phyloP scores from a whole-genome alignment of 805 yeast genomes.

The Saturnispora hagleri region DNA sequence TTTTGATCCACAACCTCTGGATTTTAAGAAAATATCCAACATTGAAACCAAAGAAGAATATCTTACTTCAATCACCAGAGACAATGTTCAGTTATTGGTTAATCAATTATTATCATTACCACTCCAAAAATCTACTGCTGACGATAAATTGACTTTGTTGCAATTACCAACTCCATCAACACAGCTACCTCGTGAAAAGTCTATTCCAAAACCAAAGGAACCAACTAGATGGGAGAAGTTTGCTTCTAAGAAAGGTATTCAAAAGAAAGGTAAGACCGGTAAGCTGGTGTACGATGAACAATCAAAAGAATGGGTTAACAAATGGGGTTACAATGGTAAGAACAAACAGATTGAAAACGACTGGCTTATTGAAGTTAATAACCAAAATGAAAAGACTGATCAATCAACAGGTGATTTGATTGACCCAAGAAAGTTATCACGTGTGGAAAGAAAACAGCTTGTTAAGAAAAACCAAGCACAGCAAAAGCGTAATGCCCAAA shows the following conservation, averaged over 20 bases:
- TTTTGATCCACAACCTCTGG: constrained; percentile 84
- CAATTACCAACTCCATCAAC: constrained; percentile 79
- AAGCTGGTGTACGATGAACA: constrained; percentile 87
- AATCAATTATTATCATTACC: constrained; percentile 90
- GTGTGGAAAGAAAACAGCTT: constrained; percentile 77
- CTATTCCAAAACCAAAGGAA: constrained; percentile 86
- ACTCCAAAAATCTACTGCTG: constrained; percentile 61
- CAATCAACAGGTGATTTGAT: constrained; percentile 42
- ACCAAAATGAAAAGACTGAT: constrained; percentile 33
- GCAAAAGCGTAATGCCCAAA: constrained; percentile 57
- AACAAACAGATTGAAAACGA: constrained; percentile 82
- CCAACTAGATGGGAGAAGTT: constrained; percentile 95
- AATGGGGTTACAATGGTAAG: constrained; percentile 96
- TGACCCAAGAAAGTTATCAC: constrained; percentile 76
- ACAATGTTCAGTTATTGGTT: constrained; percentile 82
- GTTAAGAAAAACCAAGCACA: constrained; percentile 79
- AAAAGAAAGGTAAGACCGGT: constrained; percentile 82
- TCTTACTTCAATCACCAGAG: constrained; percentile 65
- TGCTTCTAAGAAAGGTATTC: constrained; percentile 92
- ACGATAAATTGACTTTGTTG: constrained; percentile 72
- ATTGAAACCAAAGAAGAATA: constrained; percentile 51
- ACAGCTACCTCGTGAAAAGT: constrained; percentile 86
- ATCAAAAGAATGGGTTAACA: constrained; percentile 90
- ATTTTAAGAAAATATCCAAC: constrained; percentile 46
- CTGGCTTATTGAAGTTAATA: constrained; percentile 94